A percentile compares a stretch with the other conserved stretches of the same genome.
These are phyloP conservation scores for Vitis rotundifolia DNA, from an alignment of 164 flowering plant genomes.

Conservation along the genomic window DNA sequence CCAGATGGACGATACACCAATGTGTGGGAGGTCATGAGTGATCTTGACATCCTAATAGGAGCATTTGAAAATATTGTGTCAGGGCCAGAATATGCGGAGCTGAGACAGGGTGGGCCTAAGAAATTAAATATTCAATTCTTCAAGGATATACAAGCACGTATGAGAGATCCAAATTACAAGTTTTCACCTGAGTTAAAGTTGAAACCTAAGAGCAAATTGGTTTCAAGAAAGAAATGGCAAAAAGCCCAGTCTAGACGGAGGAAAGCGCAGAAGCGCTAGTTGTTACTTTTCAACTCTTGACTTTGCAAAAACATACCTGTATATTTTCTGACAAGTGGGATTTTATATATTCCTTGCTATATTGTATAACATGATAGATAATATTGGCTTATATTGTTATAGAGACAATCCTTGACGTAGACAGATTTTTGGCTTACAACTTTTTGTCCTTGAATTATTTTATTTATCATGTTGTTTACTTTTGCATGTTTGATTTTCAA, in stretches of 20 bases:
- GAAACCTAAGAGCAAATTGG: slow-evolving; percentile 91
- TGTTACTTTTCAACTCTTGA: not conserved
- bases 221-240: slow-evolving; percentile 84
- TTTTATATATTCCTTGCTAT: too few species aligned
- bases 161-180: slow-evolving; percentile 94
- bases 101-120: slow-evolving; percentile 90
- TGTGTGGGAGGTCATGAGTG: slow-evolving; percentile 97
- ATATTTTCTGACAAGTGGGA: not conserved
- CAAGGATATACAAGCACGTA: slow-evolving; percentile 89
- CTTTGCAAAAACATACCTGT: not conserved
- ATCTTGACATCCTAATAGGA: slow-evolving; percentile 83
- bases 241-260: slow-evolving; percentile 74
- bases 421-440: too few species aligned
- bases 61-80: slow-evolving; percentile 95
- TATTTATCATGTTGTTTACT: too few species aligned
- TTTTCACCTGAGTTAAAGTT: slow-evolving; percentile 83
- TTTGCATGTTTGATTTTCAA: too few species aligned
- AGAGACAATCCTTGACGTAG: too few species aligned
- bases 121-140: slow-evolving; percentile 83
- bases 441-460: too few species aligned
- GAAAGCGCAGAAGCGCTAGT: slow-evolving; percentile 70
- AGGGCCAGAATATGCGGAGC: slow-evolving; percentile 92
- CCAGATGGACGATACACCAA: slow-evolving; percentile 94
- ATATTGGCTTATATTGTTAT: too few species aligned
- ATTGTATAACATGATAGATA: too few species aligned